Conservation (phyloP, 768 basidiomycete species). For the Fistulinella prunicolor region DNA sequence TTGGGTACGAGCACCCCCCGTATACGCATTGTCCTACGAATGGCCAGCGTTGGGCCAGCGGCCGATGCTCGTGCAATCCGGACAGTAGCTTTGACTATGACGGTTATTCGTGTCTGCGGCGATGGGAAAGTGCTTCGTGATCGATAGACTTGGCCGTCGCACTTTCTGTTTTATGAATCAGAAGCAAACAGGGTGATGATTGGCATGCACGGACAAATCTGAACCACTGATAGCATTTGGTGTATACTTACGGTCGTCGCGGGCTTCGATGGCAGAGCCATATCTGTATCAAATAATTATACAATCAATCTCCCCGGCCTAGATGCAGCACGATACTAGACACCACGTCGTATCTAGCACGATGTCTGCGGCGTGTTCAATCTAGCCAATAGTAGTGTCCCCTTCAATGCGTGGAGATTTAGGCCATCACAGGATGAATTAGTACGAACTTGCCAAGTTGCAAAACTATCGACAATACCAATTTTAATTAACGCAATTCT, state of each 20-base stretch:
- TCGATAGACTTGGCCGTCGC: background rate
- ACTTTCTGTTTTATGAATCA: too few species aligned
- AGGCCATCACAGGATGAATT: too few species aligned
- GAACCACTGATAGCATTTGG: background rate
- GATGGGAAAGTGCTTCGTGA: conserved; percentile 18
- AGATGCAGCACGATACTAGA: too few species aligned
- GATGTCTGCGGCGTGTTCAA: too few species aligned
- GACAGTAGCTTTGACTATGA: conserved; percentile 25
- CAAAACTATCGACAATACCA: too few species aligned
- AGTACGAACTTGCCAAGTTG: too few species aligned
- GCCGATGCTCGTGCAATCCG: conserved; percentile 27
- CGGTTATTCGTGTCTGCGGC: conserved; percentile 26
- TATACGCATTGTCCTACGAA: conserved; percentile 26
- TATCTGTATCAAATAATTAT: conserved; percentile 6
- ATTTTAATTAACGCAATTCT: too few species aligned
- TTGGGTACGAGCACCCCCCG: conserved; percentile 45
- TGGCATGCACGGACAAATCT: background rate
- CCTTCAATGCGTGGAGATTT: too few species aligned
- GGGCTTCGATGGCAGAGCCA: background rate
- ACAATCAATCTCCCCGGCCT: background rate
- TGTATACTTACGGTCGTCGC: background rate
- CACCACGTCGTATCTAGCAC: too few species aligned
- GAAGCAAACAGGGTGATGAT: too few species aligned
- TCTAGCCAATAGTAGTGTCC: too few species aligned
- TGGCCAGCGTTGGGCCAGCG: conserved; percentile 17